phyloP scores from a whole-genome alignment of 164 flowering plant species.

The Houttuynia cordata region DNA sequence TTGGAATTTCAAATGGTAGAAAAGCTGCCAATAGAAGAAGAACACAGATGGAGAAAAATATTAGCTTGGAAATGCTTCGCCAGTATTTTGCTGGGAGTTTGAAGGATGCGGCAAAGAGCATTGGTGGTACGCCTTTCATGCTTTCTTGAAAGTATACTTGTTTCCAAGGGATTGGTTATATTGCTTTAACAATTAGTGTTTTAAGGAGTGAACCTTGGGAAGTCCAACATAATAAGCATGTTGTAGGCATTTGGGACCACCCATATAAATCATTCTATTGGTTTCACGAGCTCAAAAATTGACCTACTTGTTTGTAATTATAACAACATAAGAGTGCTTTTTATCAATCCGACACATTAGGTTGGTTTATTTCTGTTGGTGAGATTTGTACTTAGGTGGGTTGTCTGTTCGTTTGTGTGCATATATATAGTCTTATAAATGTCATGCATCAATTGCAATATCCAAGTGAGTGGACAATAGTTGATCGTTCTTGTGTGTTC shows the following conservation, averaged over 20 bases:
- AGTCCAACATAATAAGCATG: not conserved
- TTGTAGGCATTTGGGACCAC: not conserved
- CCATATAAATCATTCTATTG: not conserved
- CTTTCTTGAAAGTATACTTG: not conserved
- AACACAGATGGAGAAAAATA: constrained; percentile 57
- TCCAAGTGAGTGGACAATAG: too few species aligned
- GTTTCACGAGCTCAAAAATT: not conserved
- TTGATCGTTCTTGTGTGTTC: too few species aligned
- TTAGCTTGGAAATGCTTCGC: constrained; percentile 69
- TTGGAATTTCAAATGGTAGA: constrained; percentile 26
- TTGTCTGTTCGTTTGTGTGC: too few species aligned
- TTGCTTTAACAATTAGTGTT: not conserved
- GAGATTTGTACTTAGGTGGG: too few species aligned
- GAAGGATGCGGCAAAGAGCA: constrained; percentile 83
- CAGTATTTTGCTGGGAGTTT: constrained; percentile 86
- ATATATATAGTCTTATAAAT: too few species aligned
- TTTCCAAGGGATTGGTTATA: too few species aligned
- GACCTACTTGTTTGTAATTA: not conserved
- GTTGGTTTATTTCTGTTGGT: too few species aligned
- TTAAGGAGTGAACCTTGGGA: not conserved
- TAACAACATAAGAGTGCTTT: too few species aligned
- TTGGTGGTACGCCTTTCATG: constrained; percentile 51
- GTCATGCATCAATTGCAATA: too few species aligned
- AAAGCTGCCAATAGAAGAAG: constrained; percentile 44
- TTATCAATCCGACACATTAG: too few species aligned